Base-by-base conservation (phyloP, 495 filamentous ascomycete species). In the Sordaria brevicollis region DNA sequence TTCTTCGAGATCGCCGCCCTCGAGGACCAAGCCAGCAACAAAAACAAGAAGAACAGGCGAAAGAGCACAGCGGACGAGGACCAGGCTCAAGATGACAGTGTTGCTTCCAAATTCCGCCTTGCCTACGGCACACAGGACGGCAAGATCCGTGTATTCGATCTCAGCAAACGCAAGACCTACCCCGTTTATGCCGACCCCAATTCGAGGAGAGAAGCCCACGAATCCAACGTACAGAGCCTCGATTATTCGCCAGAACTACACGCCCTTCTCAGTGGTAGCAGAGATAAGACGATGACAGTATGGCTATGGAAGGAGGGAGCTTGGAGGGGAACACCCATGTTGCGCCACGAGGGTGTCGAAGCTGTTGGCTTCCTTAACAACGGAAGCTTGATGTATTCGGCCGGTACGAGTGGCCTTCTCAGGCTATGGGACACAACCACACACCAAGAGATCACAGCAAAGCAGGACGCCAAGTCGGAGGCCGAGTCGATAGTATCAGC, bases 111-210 rank as follows among this genome's bases (percentile, higher is more conserved):
- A 31, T 95, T 96, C 81, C 85, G 92, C 29, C 84, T 99, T 9
- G 94, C 94, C 10, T 96, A 92, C 68, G 96, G 96, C 72, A 90
- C 88, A 69, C 96, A 98, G 76, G 94, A 97, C 75, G 93, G 96
- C 15, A 94, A 91, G 76, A 85, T 98, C 39, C 85, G 92, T 19
- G 89, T 99, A 41, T 99, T 93, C 89, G 91, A 98, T 82, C 82
- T 98, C 65, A 88, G 92, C 76, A 95, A 91, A 82, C 87, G 92
- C 66, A 91, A 86, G 65, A 88, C 91, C 41, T 84, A 92, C 65
- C 89, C 92, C 1, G 86, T 90, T 17, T 84, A 98, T 65, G 71
- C 78, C 65, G 76, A 79, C 33, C 54, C 76, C 0, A 79, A 77
- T 67, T 74, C 72, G 72, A 77, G 69, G 54, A 74, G 66, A 21